Percentiles rank a stretch among this genome's conserved stretches.
Evolutionary conservation across 352 stramenopile species (phyloP).

Genomic region (Globisporangium orthogonon): DNA sequence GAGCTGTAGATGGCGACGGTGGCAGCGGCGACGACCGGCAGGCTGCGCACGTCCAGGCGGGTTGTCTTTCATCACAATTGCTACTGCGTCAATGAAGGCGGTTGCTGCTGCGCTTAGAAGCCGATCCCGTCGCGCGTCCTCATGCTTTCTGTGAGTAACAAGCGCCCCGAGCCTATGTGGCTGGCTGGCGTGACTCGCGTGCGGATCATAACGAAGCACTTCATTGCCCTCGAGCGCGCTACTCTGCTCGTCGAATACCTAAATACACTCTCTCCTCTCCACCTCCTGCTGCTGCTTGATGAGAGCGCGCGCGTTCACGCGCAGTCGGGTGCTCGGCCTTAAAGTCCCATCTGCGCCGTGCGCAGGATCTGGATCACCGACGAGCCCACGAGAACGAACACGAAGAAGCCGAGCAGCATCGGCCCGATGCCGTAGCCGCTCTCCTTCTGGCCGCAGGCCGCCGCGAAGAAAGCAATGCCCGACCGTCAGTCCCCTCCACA

Average conservation of each 20-base stretch:
- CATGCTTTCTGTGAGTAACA: background rate
- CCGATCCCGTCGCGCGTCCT: too few species aligned
- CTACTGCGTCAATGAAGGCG: background rate
- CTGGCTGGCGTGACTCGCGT: background rate
- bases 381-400: conserved; percentile 85
- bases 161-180: background rate
- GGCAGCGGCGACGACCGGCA: background rate
- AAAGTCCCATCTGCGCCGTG: conserved; percentile 68
- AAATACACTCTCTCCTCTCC: background rate
- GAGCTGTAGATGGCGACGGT: conserved; percentile 55
- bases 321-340: conserved; percentile 14
- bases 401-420: conserved; percentile 78
- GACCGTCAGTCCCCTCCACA: too few species aligned
- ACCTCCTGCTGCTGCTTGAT: background rate
- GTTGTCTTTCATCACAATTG: background rate
- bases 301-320: conserved; percentile 2
- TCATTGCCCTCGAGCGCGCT: background rate
- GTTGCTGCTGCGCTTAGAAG: background rate
- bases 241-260: background rate
- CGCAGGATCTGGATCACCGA: conserved; percentile 84
- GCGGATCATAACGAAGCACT: background rate
- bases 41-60: background rate
- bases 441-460: conserved; percentile 23
- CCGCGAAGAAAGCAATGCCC: too few species aligned
- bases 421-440: conserved; percentile 71